Base-by-base conservation (phyloP, 2,329 filamentous ascomycete species). In the Nothopassalora personata region DNA sequence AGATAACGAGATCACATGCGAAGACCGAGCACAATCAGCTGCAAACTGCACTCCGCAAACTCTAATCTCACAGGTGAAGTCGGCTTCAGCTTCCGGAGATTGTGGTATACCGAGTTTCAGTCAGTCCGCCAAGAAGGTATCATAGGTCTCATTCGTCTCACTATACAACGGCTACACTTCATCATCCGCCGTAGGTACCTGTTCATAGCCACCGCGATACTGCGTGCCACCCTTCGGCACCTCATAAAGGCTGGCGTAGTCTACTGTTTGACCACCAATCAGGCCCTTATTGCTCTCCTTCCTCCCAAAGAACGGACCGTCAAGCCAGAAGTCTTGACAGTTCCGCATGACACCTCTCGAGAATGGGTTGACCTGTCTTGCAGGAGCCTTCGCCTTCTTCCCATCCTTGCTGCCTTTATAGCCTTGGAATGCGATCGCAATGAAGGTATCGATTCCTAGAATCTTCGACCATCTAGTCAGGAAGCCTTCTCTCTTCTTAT, bases 241-340 rank as follows among this genome's bases (percentile, higher is more conserved):
- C 74, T 97, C 93, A 75, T 96, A 99, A 81, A 97, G 85, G 58
- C 83, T 84, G 19, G 89, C 89, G 74, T 97, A 99, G 75, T 97
- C 91, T 50, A 99, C 84, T 43, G 82, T 78, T 68, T 89, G 82
- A 1, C 94, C 93, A 13, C 86, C 90, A 7, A 99, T 76, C 72
- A 91, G 77, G 0, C 89, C 91, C 47, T 81, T 81, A 11, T 92
- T 92, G 53, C 84, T 87, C 59, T 88, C 83, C 67, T 81, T 84
- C 10, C 88, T 86, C 72, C 96, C 93, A 18, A 96, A 74, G 0
- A 93, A 89, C 1, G 89, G 87, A 1, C 90, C 86, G 71, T 97
- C 94, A 69, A 89, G 93, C 91, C 92, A 97, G 73, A 99, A 99
- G 74, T 99, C 95, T 65, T 85, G 88, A 75, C 94, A 99, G 72